Evolutionary conservation across 805 yeast species (phyloP).

Genomic region (Metschnikowia lochheadii): DNA sequence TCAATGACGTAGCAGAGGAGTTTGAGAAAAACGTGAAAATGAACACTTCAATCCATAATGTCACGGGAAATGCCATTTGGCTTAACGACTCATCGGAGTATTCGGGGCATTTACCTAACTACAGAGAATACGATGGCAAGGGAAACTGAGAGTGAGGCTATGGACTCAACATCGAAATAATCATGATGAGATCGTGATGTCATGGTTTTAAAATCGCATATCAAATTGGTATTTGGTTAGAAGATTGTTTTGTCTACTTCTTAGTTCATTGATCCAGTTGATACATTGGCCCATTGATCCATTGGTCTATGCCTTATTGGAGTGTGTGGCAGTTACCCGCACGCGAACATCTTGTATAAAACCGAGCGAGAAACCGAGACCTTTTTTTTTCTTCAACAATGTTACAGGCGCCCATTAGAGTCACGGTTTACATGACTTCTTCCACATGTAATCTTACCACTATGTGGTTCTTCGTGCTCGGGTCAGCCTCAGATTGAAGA

Average conservation of each 20-base stretch:
- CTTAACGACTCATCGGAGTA: constrained; percentile 48
- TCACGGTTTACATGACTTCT: constrained; percentile 53
- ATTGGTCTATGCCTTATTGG: neutral
- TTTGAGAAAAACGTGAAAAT: constrained; percentile 57
- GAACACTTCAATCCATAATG: constrained; percentile 52
- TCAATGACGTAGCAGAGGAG: constrained; percentile 50
- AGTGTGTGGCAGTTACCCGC: constrained; percentile 21
- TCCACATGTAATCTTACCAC: constrained; percentile 47
- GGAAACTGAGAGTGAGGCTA: neutral
- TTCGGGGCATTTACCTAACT: constrained; percentile 53
- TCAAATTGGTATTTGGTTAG: too few species aligned
- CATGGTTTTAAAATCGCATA: too few species aligned
- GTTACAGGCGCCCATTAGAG: constrained; percentile 83
- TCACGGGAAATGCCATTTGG: constrained; percentile 57
- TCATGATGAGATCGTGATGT: neutral
- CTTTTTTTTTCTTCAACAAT: constrained; percentile 25
- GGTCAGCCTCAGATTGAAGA: constrained; percentile 79
- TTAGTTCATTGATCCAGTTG: too few species aligned
- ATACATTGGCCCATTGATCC: too few species aligned
- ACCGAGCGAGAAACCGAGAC: neutral
- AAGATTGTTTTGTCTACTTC: too few species aligned
- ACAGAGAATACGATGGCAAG: constrained; percentile 54
- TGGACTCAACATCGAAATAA: neutral
- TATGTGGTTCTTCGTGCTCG: constrained; percentile 76
- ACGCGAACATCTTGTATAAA: constrained; percentile 10